phyloP scores from a whole-genome alignment of 1,139 yeast genomes.

The Debaryomycetaceae sp. region DNA sequence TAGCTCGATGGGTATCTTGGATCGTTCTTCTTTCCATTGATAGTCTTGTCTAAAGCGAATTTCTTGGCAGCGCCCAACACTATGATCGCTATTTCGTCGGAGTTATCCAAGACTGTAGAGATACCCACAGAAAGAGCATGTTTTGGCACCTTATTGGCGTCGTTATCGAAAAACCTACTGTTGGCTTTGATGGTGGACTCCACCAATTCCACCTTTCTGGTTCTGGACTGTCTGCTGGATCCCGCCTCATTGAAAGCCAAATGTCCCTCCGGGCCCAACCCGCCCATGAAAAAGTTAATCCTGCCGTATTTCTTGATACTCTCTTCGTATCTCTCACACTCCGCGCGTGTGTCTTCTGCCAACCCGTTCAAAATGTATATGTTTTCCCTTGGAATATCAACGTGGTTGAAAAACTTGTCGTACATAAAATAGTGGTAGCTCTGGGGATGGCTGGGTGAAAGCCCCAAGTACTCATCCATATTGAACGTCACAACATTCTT shows the following conservation, averaged over 20 bases:
- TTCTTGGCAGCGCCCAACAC: slow-evolving; percentile 46
- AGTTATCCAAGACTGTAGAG: slow-evolving; percentile 60
- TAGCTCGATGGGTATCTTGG: slow-evolving; percentile 44
- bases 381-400: slow-evolving; percentile 53
- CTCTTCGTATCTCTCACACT: slow-evolving; percentile 50
- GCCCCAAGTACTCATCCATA: slow-evolving; percentile 60
- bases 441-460: slow-evolving; percentile 48
- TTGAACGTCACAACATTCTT: slow-evolving; percentile 58
- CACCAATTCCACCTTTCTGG: slow-evolving; percentile 51
- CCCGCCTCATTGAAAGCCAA: slow-evolving; percentile 65
- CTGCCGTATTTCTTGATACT: slow-evolving; percentile 50
- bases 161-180: slow-evolving; percentile 52
- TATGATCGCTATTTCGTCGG: slow-evolving; percentile 50
- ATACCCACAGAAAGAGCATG: slow-evolving; percentile 59
- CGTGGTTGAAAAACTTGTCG: slow-evolving; percentile 56
- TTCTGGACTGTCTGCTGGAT: slow-evolving; percentile 42
- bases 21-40: slow-evolving; percentile 34
- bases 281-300: slow-evolving; percentile 58
- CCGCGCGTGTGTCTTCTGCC: slow-evolving; percentile 43
- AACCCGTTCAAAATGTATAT: slow-evolving; percentile 57
- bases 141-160: slow-evolving; percentile 48
- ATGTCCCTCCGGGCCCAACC: slow-evolving; percentile 65
- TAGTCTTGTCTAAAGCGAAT: slow-evolving; percentile 43
- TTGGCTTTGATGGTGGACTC: slow-evolving; percentile 55
- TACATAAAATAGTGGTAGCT: slow-evolving; percentile 63